A percentile compares a stretch with the other conserved stretches of the same genome.
phyloP scores from a whole-genome alignment of 176 grass and related monocot genomes.

The Thalia dealbata region DNA sequence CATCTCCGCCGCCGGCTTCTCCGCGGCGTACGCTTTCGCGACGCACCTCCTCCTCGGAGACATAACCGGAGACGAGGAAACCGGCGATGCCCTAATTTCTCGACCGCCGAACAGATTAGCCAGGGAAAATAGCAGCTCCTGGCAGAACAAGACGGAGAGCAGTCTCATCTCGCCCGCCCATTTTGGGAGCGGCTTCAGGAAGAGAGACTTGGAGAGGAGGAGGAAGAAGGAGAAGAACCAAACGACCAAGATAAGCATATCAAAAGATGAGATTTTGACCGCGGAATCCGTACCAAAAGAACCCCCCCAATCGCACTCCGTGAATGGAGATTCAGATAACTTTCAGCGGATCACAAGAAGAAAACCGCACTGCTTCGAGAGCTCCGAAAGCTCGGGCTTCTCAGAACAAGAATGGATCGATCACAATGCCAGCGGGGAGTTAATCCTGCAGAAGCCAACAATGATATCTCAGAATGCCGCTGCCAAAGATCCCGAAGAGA shows the following conservation, averaged over 20 bases:
- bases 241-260: conserved; percentile 59
- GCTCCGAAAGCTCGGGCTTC: too few relatives aligned
- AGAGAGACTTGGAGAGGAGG: conserved; percentile 46
- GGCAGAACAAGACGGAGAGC: conserved; percentile 44
- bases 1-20: conserved; percentile 21
- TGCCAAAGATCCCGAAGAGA: too few relatives aligned
- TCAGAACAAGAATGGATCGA: too few relatives aligned
- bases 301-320: conserved; percentile 24
- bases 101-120: conserved; percentile 26
- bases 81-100: neutral
- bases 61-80: conserved; percentile 27
- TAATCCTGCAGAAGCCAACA: too few relatives aligned
- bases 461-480: too few relatives aligned
- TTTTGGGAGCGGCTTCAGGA: conserved; percentile 14
- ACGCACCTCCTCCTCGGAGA: conserved; percentile 49
- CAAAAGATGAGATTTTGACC: neutral
- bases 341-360: neutral
- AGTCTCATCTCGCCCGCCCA: conserved; percentile 69
- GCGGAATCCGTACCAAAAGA: conserved; percentile 20
- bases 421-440: too few relatives aligned
- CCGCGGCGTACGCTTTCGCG: conserved; percentile 22
- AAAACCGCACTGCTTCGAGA: too few relatives aligned
- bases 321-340: neutral
- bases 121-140: conserved; percentile 35
- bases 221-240: conserved; percentile 47